These are phyloP conservation scores for Decorospora gaudefroyi DNA, from an alignment of 2,329 filamentous ascomycete species.

Conservation along the genomic window DNA sequence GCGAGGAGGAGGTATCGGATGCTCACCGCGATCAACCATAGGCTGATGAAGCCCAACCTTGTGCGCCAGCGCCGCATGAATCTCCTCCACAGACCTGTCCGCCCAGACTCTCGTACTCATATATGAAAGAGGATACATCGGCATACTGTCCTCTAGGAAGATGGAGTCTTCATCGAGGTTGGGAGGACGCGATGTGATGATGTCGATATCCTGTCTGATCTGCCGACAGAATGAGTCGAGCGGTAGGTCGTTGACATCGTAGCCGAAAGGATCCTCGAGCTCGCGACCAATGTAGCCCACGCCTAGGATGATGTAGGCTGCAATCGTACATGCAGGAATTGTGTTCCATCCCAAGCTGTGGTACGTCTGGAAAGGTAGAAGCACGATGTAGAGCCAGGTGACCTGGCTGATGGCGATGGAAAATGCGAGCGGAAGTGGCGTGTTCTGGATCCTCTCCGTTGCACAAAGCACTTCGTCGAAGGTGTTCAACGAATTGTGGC, in stretches of 20 bases:
- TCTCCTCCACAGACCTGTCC: too few species aligned
- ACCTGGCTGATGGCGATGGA: slow-evolving; percentile 83
- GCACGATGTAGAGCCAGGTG: slow-evolving; percentile 79
- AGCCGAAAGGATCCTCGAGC: slow-evolving; percentile 83
- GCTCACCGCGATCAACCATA: too few species aligned
- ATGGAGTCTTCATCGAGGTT: slow-evolving; percentile 59
- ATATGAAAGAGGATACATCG: slow-evolving; percentile 59
- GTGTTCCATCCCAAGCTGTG: slow-evolving; percentile 68
- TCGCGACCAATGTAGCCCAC: slow-evolving; percentile 76
- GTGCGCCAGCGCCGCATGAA: too few species aligned
- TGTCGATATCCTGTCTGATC: slow-evolving; percentile 72
- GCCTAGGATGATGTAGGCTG: slow-evolving; percentile 81
- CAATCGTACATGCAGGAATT: slow-evolving; percentile 72
- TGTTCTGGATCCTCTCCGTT: slow-evolving; percentile 77
- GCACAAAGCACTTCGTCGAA: slow-evolving; percentile 74
- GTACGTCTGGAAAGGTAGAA: slow-evolving; percentile 80
- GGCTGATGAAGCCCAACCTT: too few species aligned
- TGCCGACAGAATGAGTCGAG: slow-evolving; percentile 73
- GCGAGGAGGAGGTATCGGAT: too few species aligned
- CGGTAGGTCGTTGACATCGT: slow-evolving; percentile 75
- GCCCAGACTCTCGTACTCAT: slow-evolving; percentile 45
- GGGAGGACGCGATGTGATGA: slow-evolving; percentile 64
- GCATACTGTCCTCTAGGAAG: slow-evolving; percentile 53
- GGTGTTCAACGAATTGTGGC: slow-evolving; percentile 62
- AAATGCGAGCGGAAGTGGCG: slow-evolving; percentile 82